Evolutionary conservation across 805 yeast species (phyloP).

Genomic region (Candida odintsovae): DNA sequence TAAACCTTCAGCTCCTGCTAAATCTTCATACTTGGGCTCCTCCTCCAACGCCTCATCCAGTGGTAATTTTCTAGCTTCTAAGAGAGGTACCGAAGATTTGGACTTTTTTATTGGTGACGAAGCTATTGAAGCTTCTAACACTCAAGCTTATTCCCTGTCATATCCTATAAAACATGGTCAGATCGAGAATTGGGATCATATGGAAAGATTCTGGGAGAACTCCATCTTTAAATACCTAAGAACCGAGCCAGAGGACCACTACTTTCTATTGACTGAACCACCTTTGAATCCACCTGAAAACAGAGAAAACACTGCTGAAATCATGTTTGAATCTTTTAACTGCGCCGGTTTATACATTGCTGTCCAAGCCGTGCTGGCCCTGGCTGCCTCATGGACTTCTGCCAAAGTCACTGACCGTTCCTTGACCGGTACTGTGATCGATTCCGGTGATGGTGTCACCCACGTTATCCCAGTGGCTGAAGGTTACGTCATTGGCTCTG

Average conservation of each 20-base stretch:
- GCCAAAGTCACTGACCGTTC: conserved; percentile 93
- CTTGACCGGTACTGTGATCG: conserved; percentile 96
- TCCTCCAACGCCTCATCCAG: conserved; percentile 27
- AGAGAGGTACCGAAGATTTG: conserved; percentile 88
- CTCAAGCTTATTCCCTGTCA: conserved; percentile 78
- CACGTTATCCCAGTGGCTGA: conserved; percentile 99
- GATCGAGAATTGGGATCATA: conserved; percentile 98
- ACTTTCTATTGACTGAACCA: conserved; percentile 92
- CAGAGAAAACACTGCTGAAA: conserved; percentile 97
- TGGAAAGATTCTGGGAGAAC: conserved; percentile 99
- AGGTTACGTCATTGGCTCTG: conserved; percentile 97
- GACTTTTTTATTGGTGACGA: conserved; percentile 96
- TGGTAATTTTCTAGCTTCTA: conserved; percentile 35
- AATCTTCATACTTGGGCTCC: conserved; percentile 33
- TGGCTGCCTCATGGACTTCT: conserved; percentile 99
- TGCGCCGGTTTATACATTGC: conserved; percentile 99
- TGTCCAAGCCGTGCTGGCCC: conserved; percentile 96
- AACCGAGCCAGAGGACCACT: conserved; percentile 98
- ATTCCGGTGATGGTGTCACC: conserved; percentile 98
- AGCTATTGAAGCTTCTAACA: conserved; percentile 86
- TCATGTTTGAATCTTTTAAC: conserved; percentile 97
- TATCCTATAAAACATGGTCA: conserved; percentile 98
- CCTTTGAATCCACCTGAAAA: conserved; percentile 99
- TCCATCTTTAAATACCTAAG: conserved; percentile 93
- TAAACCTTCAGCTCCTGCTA: conserved; percentile 39